Evolutionary conservation across 768 basidiomycete species (phyloP).

Genomic region (Lactarius sp.): DNA sequence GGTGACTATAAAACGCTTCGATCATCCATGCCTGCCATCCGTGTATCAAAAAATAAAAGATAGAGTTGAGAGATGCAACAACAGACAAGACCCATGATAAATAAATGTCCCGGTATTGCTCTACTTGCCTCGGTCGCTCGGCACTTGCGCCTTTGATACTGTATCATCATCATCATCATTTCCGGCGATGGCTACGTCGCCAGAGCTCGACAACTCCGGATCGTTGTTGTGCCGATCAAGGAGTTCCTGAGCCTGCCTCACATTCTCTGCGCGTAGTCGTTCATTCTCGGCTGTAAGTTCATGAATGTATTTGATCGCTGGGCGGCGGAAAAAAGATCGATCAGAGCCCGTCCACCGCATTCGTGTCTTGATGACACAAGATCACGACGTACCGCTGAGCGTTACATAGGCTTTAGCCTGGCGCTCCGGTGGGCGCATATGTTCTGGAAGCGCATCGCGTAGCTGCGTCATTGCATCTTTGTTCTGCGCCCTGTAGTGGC

Average conservation of each 20-base stretch:
- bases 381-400: constrained; percentile 18
- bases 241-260: constrained; percentile 12
- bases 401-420: constrained; percentile 22
- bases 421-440: constrained; percentile 22
- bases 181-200: constrained; percentile 1
- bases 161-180: background rate
- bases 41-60: constrained; percentile 13
- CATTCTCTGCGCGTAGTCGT: constrained; percentile 19
- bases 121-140: constrained; percentile 7
- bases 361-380: background rate
- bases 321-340: constrained; percentile 5
- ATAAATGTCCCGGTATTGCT: constrained; percentile 19
- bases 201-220: constrained; percentile 14
- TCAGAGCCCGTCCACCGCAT: background rate
- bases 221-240: constrained; percentile 6
- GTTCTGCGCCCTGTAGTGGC: constrained; percentile 23
- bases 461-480: constrained; percentile 25
- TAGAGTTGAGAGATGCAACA: constrained; percentile 8
- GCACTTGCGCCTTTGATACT: constrained; percentile 6
- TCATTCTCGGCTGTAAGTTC: constrained; percentile 19
- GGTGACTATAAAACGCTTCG: constrained; percentile 9
- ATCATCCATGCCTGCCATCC: constrained; percentile 20
- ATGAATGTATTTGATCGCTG: constrained; percentile 24
- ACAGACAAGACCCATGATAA: constrained; percentile 7
- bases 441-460: constrained; percentile 22